These are phyloP conservation scores for Phaeosphaeriaceae sp. DNA, from an alignment of 2,329 filamentous ascomycete species.

Conservation along the genomic window DNA sequence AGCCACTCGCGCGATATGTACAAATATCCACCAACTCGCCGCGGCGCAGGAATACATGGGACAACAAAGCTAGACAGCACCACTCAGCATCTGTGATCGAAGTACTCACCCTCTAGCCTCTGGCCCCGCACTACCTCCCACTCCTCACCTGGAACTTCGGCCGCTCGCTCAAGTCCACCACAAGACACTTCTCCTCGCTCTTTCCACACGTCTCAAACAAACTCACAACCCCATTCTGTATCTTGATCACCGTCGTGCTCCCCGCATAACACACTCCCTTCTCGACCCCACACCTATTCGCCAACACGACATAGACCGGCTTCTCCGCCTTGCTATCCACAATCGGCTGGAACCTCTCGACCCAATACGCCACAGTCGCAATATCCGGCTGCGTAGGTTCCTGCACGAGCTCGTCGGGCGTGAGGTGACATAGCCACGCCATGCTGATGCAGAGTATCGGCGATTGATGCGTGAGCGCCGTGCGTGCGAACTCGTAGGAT, in stretches of 20 bases:
- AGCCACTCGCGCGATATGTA: neutral
- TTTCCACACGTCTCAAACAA: constrained; percentile 75
- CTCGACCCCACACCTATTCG: constrained; percentile 74
- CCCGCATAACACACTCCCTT: constrained; percentile 73
- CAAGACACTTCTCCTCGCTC: constrained; percentile 70
- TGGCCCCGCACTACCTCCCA: constrained; percentile 19
- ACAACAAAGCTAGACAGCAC: neutral
- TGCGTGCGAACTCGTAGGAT: constrained; percentile 64
- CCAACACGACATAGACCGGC: constrained; percentile 73
- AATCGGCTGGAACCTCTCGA: constrained; percentile 71
- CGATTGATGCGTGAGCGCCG: constrained; percentile 63
- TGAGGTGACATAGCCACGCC: constrained; percentile 74
- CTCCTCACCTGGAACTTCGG: constrained; percentile 46
- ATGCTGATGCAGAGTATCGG: constrained; percentile 75
- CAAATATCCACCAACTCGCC: neutral
- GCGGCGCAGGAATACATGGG: neutral
- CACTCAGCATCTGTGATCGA: neutral
- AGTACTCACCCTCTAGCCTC: neutral
- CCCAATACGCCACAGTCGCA: constrained; percentile 78
- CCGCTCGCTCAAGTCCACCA: constrained; percentile 67
- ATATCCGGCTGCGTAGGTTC: constrained; percentile 67
- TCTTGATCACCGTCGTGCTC: constrained; percentile 73
- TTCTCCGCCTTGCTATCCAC: constrained; percentile 40
- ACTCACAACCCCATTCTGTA: constrained; percentile 69
- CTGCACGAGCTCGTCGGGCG: constrained; percentile 57